A percentile compares a stretch with the other conserved stretches of the same genome.
Evolutionary conservation across 257 asterid species (phyloP).

Genomic region (Nicotiana benthamiana): DNA sequence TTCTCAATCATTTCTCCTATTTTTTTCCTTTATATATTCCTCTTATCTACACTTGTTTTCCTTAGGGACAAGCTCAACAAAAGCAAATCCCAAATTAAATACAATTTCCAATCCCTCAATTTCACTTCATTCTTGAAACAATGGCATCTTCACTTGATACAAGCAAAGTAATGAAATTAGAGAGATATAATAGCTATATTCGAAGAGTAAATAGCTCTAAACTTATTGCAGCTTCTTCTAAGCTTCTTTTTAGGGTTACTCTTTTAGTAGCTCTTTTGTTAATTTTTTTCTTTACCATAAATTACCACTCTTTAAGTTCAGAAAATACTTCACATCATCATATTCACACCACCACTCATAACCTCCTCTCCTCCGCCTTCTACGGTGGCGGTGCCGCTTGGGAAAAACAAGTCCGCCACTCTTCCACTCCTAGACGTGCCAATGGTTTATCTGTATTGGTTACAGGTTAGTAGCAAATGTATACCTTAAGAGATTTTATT

Average conservation of each 20-base stretch:
- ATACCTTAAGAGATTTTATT: background rate
- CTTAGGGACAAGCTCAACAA: background rate
- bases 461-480: slow-evolving; percentile 37
- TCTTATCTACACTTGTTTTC: background rate
- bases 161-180: slow-evolving; percentile 62
- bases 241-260: slow-evolving; percentile 76
- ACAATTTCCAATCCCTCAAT: slow-evolving; percentile 21
- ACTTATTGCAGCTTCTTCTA: slow-evolving; percentile 73
- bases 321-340: slow-evolving; percentile 14
- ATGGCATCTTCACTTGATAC: slow-evolving; percentile 41
- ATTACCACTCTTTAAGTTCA: slow-evolving; percentile 44
- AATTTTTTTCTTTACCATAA: slow-evolving; percentile 69
- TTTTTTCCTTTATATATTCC: background rate
- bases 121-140: slow-evolving; percentile 1
- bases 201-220: slow-evolving; percentile 67
- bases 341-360: slow-evolving; percentile 38
- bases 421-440: slow-evolving; percentile 74
- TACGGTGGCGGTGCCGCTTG: slow-evolving; percentile 64
- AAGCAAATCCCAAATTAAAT: background rate
- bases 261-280: slow-evolving; percentile 69
- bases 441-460: slow-evolving; percentile 74
- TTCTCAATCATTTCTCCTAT: background rate
- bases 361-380: slow-evolving; percentile 69
- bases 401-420: slow-evolving; percentile 79
- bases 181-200: slow-evolving; percentile 72